Evolutionary conservation across 1,139 yeast species (phyloP).

Genomic region (Pichia sp.): DNA sequence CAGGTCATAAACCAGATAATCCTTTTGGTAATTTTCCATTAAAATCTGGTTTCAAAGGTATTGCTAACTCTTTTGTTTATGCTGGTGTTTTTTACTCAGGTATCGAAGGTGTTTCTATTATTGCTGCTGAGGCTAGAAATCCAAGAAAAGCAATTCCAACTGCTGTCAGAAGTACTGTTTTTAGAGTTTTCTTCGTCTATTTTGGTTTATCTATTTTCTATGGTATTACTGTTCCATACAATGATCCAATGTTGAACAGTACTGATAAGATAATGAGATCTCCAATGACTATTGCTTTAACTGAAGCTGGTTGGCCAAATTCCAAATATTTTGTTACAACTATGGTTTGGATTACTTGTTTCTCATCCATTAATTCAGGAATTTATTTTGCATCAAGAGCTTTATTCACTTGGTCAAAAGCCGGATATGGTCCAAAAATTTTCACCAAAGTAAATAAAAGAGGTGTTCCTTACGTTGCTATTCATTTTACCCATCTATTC

Average conservation of each 20-base stretch:
- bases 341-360: slow-evolving; percentile 45
- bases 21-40: slow-evolving; percentile 49
- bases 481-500: slow-evolving; percentile 41
- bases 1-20: slow-evolving; percentile 41
- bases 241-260: slow-evolving; percentile 35
- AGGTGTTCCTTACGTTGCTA: slow-evolving; percentile 48
- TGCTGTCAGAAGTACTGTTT: slow-evolving; percentile 53
- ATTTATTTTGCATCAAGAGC: slow-evolving; percentile 49
- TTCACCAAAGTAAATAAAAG: slow-evolving; percentile 38
- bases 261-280: slow-evolving; percentile 30
- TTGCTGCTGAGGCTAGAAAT: slow-evolving; percentile 52
- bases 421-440: slow-evolving; percentile 44
- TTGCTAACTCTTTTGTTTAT: slow-evolving; percentile 64
- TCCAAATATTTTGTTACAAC: slow-evolving; percentile 51
- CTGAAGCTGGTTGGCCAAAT: slow-evolving; percentile 44
- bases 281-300: slow-evolving; percentile 56
- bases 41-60: slow-evolving; percentile 56
- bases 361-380: slow-evolving; percentile 49
- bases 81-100: slow-evolving; percentile 59
- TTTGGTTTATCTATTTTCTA: slow-evolving; percentile 49
- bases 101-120: slow-evolving; percentile 50
- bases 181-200: slow-evolving; percentile 48
- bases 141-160: slow-evolving; percentile 51
- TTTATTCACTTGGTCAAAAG: slow-evolving; percentile 44
- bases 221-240: slow-evolving; percentile 50